phyloP scores from a whole-genome alignment of 306 rosid species.

The Echinosophora koreensis region DNA sequence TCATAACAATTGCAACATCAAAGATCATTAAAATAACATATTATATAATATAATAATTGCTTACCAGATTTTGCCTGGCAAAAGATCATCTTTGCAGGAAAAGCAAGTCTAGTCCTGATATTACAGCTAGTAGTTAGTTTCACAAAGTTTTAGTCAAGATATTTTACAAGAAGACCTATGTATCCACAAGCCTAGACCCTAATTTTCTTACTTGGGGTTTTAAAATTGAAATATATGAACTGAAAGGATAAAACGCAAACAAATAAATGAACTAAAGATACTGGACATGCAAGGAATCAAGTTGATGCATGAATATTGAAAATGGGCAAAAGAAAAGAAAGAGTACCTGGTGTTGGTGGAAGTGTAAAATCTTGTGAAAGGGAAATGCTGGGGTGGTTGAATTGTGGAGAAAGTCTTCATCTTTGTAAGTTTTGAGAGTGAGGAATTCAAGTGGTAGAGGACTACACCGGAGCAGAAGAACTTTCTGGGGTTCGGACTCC shows the following conservation, averaged over 20 bases:
- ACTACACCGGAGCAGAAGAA: too few relatives aligned
- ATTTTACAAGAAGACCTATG: too few relatives aligned
- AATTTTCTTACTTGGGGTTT: background rate
- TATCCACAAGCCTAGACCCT: too few relatives aligned
- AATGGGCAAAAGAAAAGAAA: background rate
- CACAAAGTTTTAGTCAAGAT: background rate
- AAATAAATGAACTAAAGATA: background rate
- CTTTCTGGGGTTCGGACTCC: too few relatives aligned
- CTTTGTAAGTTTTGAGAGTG: background rate
- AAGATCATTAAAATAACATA: background rate
- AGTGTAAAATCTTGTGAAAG: slow-evolving; percentile 1
- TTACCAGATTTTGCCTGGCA: slow-evolving; percentile 74
- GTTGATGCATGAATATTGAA: background rate
- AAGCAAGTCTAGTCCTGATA: slow-evolving; percentile 65
- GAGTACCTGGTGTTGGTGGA: slow-evolving; percentile 42
- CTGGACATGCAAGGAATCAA: background rate
- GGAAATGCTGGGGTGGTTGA: slow-evolving; percentile 39
- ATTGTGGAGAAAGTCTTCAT: slow-evolving; percentile 44
- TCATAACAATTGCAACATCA: slow-evolving; percentile 33
- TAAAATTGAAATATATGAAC: background rate
- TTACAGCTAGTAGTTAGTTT: background rate
- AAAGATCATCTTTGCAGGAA: slow-evolving; percentile 57
- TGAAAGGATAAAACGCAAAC: background rate
- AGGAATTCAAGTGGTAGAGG: background rate
- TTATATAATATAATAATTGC: slow-evolving; percentile 25